Base-by-base conservation (phyloP, 108 stramenopile species). In the Nitzschia putrida region DNA sequence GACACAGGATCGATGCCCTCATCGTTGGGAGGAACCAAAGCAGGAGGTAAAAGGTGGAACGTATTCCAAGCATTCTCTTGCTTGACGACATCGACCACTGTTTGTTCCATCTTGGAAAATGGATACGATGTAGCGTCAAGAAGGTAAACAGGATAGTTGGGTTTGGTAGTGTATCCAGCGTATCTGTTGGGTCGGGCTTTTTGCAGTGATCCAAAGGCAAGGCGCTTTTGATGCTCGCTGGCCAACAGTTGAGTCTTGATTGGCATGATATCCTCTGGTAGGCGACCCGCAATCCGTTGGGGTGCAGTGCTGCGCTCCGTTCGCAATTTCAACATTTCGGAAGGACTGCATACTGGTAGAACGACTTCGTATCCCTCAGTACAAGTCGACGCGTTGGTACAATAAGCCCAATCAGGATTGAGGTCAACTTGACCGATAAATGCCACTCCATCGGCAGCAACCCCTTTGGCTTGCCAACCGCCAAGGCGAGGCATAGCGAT, bases 221-320 rank as follows among this genome's bases (percentile, higher is more conserved):
- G 67, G 44, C 78, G 75, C 64, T 94, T 94, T 61, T 89, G 81
- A 43, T 68, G 72, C n/a, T 79, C 63, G 23, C 74, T 75, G 4
- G 89, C 88, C n/a, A 56, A 13, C 12, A 85, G 26, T 73, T 94
- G 92, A 14, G 65, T 80, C 42, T 68, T 66, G 25, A 94, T 65
- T 0, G 92, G 85, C 85, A 94, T 86, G 68, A 80, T 52, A 18
- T 61, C 55, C 53, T 94, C 89, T 51, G 92, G 89, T 22, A 94
- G 66, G 23, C 92, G 80, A 1, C 84, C 76, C 39, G 64, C 78
- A 42, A 93, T 73, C 11, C 61, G 44, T 11, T 64, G 44, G 10
- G 91, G 88, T 2, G 73, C 58, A 20, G 78, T 74, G 52, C 82
- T 64, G 13, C 39, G 23, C 65, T 89, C 91, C 8, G 55, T 75